Percentiles rank a stretch among this genome's conserved stretches.
Evolutionary conservation across 129 eudicot genomes (phyloP).

Genomic region (Helianthus tuberosus): DNA sequence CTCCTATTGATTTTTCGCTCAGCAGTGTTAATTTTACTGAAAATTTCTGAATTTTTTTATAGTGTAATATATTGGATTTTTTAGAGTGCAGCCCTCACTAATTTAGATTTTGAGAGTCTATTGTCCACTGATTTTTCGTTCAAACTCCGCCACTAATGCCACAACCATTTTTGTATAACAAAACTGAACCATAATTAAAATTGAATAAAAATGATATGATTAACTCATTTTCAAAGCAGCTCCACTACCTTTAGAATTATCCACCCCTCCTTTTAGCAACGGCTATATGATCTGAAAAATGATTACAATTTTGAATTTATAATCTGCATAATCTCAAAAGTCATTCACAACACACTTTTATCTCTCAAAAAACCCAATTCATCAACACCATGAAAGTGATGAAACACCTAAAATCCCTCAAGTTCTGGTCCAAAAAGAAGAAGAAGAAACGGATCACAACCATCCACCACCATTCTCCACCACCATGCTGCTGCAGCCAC

Average conservation of each 20-base stretch:
- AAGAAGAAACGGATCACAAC: conserved; percentile 36
- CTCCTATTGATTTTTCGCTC: too few relatives aligned
- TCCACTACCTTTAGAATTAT: background rate
- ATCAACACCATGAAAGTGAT: conserved; percentile 52
- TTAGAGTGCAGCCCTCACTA: too few relatives aligned
- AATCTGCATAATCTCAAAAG: background rate
- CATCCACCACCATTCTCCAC: conserved; percentile 18
- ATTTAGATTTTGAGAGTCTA: too few relatives aligned
- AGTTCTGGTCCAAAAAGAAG: conserved; percentile 72
- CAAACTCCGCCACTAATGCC: too few relatives aligned
- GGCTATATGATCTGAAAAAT: conserved; percentile 16
- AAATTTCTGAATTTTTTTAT: too few relatives aligned
- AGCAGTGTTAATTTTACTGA: too few relatives aligned
- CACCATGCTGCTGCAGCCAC: conserved; percentile 37
- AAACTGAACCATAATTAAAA: too few relatives aligned
- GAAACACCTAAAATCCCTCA: conserved; percentile 65
- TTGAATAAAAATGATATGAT: background rate
- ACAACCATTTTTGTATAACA: too few relatives aligned
- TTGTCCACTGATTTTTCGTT: too few relatives aligned
- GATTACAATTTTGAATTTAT: conserved; percentile 18
- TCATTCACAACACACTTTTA: background rate
- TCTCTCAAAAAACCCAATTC: background rate
- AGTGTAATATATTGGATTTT: too few relatives aligned
- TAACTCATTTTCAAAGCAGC: conserved; percentile 18
- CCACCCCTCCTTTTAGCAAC: conserved; percentile 27